phyloP scores from a whole-genome alignment of 371 early-diverging fungal species.

The Mortierella sp. region DNA sequence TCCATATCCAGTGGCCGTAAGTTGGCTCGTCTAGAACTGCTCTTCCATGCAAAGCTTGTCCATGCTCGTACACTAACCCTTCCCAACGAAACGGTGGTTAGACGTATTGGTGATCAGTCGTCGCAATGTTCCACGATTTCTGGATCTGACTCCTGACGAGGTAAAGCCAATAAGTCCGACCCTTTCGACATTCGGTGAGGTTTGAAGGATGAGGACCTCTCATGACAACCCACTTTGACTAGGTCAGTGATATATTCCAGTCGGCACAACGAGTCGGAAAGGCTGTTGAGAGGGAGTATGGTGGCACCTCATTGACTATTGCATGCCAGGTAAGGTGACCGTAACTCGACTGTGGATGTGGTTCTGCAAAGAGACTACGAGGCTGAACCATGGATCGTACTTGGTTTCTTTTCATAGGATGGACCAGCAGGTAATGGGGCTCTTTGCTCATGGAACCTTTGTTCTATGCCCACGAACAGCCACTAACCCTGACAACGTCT shows the following conservation, averaged over 20 bases:
- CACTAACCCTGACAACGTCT: too few relatives aligned
- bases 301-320: conserved; percentile 78
- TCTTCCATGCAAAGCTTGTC: too few relatives aligned
- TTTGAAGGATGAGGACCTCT: too few relatives aligned
- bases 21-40: conserved; percentile 1
- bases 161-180: conserved; percentile 51
- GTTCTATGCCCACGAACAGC: too few relatives aligned
- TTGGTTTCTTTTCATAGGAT: conserved; percentile 20
- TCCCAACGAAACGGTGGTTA: too few relatives aligned
- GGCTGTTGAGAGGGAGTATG: conserved; percentile 79
- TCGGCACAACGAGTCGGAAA: conserved; percentile 81
- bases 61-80: too few relatives aligned
- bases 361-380: too few relatives aligned
- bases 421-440: conserved; percentile 34
- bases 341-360: neutral
- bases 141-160: conserved; percentile 82
- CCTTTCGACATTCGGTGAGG: too few relatives aligned
- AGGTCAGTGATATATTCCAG: conserved; percentile 79
- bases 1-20: conserved; percentile 14
- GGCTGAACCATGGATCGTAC: too few relatives aligned
- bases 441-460: too few relatives aligned
- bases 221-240: conserved; percentile 1
- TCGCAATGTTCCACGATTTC: conserved; percentile 74
- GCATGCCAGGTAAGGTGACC: conserved; percentile 71
- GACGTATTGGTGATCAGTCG: conserved; percentile 88